Percentiles rank a stretch among this genome's conserved stretches.
phyloP scores from a whole-genome alignment of 2,329 filamentous ascomycete species.

The Chaetomiaceae sp. region DNA sequence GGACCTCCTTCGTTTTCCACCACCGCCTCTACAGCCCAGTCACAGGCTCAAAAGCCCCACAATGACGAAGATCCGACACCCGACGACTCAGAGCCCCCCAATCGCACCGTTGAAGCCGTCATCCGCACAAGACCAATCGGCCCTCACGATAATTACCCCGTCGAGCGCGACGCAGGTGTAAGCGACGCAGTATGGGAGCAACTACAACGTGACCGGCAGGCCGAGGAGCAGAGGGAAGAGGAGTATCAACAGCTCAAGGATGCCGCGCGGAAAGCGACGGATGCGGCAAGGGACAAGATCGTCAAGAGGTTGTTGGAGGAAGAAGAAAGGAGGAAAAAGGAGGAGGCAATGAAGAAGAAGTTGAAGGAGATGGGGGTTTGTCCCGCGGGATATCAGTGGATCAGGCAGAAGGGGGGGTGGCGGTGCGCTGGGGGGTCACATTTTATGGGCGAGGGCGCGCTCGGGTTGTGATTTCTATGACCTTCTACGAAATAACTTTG shows the following conservation, averaged over 20 bases:
- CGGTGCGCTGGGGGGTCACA: constrained; percentile 60
- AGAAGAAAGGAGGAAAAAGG: constrained; percentile 36
- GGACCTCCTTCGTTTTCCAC: background rate
- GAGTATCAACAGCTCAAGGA: constrained; percentile 35
- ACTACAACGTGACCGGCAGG: constrained; percentile 47
- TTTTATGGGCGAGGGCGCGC: constrained; percentile 42
- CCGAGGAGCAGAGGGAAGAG: constrained; percentile 36
- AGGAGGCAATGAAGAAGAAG: constrained; percentile 39
- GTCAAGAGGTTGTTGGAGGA: constrained; percentile 38
- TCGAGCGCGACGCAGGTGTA: constrained; percentile 52
- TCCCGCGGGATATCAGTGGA: constrained; percentile 55
- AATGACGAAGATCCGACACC: background rate
- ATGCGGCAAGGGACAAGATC: constrained; percentile 35
- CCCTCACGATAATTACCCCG: background rate
- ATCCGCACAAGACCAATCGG: background rate
- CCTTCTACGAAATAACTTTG: too few relatives aligned
- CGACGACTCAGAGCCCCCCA: background rate
- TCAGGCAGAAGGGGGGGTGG: constrained; percentile 49
- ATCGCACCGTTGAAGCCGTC: background rate
- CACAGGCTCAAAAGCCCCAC: background rate
- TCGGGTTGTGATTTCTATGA: constrained; percentile 26
- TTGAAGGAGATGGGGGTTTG: constrained; percentile 54
- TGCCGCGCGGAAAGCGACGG: constrained; percentile 28
- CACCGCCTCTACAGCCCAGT: background rate
- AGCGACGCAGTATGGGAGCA: constrained; percentile 58